These are phyloP conservation scores for Rhizopogon sp. DNA, from an alignment of 768 basidiomycete species.

Conservation along the genomic window DNA sequence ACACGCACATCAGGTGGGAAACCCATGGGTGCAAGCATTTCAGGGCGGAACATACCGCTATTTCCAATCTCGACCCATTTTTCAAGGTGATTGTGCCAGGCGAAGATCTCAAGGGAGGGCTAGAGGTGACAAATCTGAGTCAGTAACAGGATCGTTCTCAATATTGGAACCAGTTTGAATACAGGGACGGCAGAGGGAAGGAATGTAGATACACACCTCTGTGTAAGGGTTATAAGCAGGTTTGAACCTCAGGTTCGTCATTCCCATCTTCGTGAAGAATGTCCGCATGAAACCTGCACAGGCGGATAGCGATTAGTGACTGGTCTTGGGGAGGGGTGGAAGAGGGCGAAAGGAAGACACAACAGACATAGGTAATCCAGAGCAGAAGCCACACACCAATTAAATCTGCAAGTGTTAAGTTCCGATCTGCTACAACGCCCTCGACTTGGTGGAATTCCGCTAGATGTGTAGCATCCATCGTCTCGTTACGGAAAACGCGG, in stretches of 20 bases:
- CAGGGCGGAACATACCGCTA: conserved; percentile 99
- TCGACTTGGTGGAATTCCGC: conserved; percentile 99
- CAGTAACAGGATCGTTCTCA: background rate
- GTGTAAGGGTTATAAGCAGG: conserved; percentile 99
- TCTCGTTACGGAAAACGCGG: conserved; percentile 97
- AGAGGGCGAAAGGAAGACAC: background rate
- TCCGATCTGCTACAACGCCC: conserved; percentile 94
- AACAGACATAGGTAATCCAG: background rate
- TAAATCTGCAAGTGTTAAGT: conserved; percentile 88
- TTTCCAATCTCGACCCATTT: conserved; percentile 99
- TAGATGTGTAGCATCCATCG: conserved; percentile 96
- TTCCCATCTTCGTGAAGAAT: conserved; percentile 98
- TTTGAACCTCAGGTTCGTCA: conserved; percentile 92
- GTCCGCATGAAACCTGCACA: conserved; percentile 91
- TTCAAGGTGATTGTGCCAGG: conserved; percentile 90
- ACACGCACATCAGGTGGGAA: conserved; percentile 95
- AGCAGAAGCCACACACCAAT: conserved; percentile 56
- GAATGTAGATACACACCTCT: conserved; percentile 47
- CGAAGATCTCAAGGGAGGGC: conserved; percentile 98
- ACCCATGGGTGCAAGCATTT: conserved; percentile 99
- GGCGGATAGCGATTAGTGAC: background rate
- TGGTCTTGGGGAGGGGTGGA: background rate
- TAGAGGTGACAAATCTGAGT: conserved; percentile 23
- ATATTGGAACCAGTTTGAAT: background rate
- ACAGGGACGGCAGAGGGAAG: background rate